phyloP scores from a whole-genome alignment of 2,329 filamentous ascomycete genomes.

The Botrytis byssoidea region DNA sequence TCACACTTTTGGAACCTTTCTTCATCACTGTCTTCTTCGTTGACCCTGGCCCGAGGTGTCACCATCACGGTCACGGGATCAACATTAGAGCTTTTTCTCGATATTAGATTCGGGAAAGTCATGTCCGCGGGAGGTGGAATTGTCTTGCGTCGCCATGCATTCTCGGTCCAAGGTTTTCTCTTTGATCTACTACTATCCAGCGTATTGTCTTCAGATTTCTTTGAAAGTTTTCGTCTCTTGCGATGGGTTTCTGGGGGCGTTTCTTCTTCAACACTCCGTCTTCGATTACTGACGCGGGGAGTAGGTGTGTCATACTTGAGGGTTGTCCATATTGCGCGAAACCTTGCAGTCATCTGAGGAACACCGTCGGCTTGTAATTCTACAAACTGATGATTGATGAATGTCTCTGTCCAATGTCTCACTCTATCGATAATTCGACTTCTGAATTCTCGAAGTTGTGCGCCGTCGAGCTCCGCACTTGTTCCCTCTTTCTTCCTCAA shows the following conservation, averaged over 20 bases:
- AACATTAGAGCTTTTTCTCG: slow-evolving; percentile 10
- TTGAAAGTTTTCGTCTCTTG: slow-evolving; percentile 9
- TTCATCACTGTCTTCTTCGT: neutral
- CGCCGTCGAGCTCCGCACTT: neutral
- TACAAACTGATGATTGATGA: slow-evolving; percentile 17
- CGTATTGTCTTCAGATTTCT: slow-evolving; percentile 10
- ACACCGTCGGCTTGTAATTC: slow-evolving; percentile 15
- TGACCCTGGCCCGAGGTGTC: neutral
- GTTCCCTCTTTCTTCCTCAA: slow-evolving; percentile 5
- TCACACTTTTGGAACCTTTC: neutral
- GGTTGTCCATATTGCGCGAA: slow-evolving; percentile 17
- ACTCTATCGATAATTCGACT: slow-evolving; percentile 18
- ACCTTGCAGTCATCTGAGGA: slow-evolving; percentile 16
- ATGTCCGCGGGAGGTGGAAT: slow-evolving; percentile 8
- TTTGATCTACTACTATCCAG: neutral
- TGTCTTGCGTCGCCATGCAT: slow-evolving; percentile 12
- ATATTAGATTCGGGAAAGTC: slow-evolving; percentile 15
- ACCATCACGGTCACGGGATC: slow-evolving; percentile 8
- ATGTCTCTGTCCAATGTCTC: slow-evolving; percentile 16
- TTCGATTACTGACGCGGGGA: neutral
- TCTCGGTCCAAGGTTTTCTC: slow-evolving; percentile 4
- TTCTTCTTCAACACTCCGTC: slow-evolving; percentile 4
- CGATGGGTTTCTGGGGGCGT: neutral
- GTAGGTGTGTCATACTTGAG: slow-evolving; percentile 11
- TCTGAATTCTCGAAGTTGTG: slow-evolving; percentile 11